Percentiles rank a stretch among this genome's conserved stretches.
These are phyloP conservation scores for Daldinia concentrica DNA, from an alignment of 495 filamentous ascomycete species.

Conservation along the genomic window DNA sequence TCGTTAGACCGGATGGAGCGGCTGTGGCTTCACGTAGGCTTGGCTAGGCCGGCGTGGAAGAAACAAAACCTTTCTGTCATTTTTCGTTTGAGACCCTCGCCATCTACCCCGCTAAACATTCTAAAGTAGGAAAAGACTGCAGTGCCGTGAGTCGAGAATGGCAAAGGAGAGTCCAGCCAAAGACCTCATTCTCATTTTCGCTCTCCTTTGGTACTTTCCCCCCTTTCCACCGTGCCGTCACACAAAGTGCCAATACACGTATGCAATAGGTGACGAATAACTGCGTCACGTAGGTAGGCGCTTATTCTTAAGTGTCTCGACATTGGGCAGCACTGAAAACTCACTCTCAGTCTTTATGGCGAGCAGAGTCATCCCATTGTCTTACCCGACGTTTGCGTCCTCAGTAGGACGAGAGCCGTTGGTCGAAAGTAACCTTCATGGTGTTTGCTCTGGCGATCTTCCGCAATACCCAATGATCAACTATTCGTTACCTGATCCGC, in stretches of 20 bases:
- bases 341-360: conserved; percentile 2
- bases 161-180: conserved; percentile 10
- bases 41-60: conserved; percentile 16
- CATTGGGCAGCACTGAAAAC: conserved; percentile 25
- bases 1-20: conserved; percentile 30
- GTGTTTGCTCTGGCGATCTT: conserved; percentile 36
- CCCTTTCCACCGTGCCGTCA: conserved; percentile 12
- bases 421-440: conserved; percentile 36
- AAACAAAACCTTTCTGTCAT: conserved; percentile 20
- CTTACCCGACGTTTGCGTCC: conserved; percentile 42
- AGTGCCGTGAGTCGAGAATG: conserved; percentile 5
- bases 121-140: neutral
- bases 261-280: conserved; percentile 39
- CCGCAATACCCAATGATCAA: conserved; percentile 9
- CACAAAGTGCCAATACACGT: conserved; percentile 32
- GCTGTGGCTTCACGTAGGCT: conserved; percentile 38
- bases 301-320: conserved; percentile 33
- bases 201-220: conserved; percentile 6
- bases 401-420: conserved; percentile 43
- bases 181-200: conserved; percentile 6
- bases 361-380: conserved; percentile 40
- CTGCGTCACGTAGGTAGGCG: conserved; percentile 34
- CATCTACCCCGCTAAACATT: conserved; percentile 35
- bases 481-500: conserved; percentile 24
- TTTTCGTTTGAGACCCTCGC: conserved; percentile 28